Evolutionary conservation across 768 basidiomycete species (phyloP).

Genomic region (Phanerochaete carnosa): DNA sequence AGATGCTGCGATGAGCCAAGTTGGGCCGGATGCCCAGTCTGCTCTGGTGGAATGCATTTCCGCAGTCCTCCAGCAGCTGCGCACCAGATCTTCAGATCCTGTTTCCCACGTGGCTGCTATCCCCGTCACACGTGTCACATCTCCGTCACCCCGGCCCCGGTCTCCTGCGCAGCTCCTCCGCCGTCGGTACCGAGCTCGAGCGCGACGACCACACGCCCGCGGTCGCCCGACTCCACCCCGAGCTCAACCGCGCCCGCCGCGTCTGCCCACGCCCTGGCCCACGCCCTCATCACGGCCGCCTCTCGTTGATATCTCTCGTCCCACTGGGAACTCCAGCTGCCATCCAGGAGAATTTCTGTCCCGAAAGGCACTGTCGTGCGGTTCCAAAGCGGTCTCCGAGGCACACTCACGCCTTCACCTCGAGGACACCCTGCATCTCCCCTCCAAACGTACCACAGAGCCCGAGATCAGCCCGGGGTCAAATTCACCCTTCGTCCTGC

Average conservation of each 20-base stretch:
- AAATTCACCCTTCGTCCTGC: too few relatives aligned
- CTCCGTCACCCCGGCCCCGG: background rate
- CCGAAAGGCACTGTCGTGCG: background rate
- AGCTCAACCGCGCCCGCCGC: background rate
- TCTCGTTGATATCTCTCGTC: too few relatives aligned
- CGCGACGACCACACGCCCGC: background rate
- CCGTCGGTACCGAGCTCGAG: conserved; percentile 1
- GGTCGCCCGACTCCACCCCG: background rate
- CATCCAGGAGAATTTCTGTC: background rate
- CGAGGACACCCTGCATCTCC: too few relatives aligned
- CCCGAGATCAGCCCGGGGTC: too few relatives aligned
- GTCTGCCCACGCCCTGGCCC: too few relatives aligned
- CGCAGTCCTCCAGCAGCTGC: conserved; percentile 14
- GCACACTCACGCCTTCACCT: too few relatives aligned
- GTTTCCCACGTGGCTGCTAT: conserved; percentile 9
- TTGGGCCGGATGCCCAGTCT: conserved; percentile 7
- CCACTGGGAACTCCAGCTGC: background rate
- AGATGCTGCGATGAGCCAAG: conserved; percentile 14
- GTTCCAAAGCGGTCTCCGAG: background rate
- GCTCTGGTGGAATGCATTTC: conserved; percentile 7
- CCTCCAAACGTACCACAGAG: too few relatives aligned
- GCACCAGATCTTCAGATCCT: conserved; percentile 13
- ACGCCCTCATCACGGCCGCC: background rate
- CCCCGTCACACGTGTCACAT: background rate
- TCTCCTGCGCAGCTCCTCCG: background rate